phyloP scores from a whole-genome alignment of 495 filamentous ascomycete species.

The Aspergillus steynii region DNA sequence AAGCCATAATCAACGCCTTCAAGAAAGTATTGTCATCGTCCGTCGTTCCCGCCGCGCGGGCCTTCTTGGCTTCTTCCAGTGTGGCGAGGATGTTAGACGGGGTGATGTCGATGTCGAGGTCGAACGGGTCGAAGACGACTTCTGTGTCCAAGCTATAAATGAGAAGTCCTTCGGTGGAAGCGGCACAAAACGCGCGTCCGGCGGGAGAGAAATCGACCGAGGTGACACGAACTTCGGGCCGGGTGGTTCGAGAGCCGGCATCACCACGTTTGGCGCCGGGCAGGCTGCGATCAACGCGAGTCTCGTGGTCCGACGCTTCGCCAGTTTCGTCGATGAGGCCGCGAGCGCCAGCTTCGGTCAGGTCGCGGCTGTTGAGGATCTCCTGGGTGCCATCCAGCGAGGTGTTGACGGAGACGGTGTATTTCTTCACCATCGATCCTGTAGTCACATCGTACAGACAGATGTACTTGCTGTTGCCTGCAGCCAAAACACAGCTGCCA shows the following conservation, averaged over 20 bases:
- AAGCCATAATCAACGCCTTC: slow-evolving; percentile 93
- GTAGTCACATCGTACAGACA: slow-evolving; percentile 91
- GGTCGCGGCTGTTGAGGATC: slow-evolving; percentile 84
- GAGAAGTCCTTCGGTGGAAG: slow-evolving; percentile 89
- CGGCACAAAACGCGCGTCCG: slow-evolving; percentile 88
- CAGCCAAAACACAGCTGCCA: slow-evolving; percentile 84
- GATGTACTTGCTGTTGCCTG: slow-evolving; percentile 95
- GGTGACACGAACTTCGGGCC: slow-evolving; percentile 83
- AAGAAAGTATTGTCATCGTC: slow-evolving; percentile 71
- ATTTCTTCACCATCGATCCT: slow-evolving; percentile 89
- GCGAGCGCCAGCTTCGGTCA: slow-evolving; percentile 87
- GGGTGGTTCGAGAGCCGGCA: slow-evolving; percentile 68
- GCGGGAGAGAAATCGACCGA: slow-evolving; percentile 85
- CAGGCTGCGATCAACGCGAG: slow-evolving; percentile 78
- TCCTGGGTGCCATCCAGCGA: slow-evolving; percentile 95
- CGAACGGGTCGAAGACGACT: slow-evolving; percentile 87
- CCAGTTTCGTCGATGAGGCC: slow-evolving; percentile 82
- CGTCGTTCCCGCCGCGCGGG: slow-evolving; percentile 27
- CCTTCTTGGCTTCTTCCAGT: slow-evolving; percentile 52
- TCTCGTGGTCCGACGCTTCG: slow-evolving; percentile 85
- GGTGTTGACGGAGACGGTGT: slow-evolving; percentile 88
- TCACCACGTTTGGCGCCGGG: slow-evolving; percentile 88
- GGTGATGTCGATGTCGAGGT: slow-evolving; percentile 90
- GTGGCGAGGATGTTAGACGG: slow-evolving; percentile 75
- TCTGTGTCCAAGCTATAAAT: slow-evolving; percentile 85